These are phyloP conservation scores for Nicotiana paniculata DNA, from an alignment of 257 asterid genomes.

Conservation along the genomic window DNA sequence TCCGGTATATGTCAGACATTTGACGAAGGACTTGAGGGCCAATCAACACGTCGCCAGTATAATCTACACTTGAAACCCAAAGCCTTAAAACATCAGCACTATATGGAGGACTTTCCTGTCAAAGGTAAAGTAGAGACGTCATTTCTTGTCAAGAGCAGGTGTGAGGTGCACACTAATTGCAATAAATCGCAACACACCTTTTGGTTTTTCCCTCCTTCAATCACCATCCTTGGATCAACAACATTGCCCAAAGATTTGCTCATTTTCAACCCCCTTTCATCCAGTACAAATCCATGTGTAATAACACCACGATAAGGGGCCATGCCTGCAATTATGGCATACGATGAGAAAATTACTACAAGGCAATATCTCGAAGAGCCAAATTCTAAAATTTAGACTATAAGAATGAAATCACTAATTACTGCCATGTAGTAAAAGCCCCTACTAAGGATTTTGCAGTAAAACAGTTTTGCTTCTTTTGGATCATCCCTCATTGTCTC, in stretches of 20 bases:
- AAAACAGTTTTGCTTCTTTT: not conserved
- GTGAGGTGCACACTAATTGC: not conserved
- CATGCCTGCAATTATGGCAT: constrained; percentile 48
- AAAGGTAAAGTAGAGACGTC: constrained; percentile 20
- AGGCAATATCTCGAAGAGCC: not conserved
- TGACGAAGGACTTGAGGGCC: constrained; percentile 92
- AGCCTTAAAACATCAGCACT: constrained; percentile 97
- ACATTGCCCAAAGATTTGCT: constrained; percentile 97
- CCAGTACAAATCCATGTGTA: constrained; percentile 95
- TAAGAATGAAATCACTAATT: not conserved
- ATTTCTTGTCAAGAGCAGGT: constrained; percentile 13
- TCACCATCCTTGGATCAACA: constrained; percentile 80
- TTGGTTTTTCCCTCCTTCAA: constrained; percentile 87
- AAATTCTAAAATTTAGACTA: not conserved
- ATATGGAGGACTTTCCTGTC: constrained; percentile 64
- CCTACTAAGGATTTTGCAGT: not conserved
- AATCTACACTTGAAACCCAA: constrained; percentile 98
- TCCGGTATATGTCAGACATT: constrained; percentile 91
- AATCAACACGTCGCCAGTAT: constrained; percentile 76
- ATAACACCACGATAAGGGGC: constrained; percentile 86
- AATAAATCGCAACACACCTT: constrained; percentile 36
- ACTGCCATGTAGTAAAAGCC: not conserved
- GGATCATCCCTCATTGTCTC: not conserved
- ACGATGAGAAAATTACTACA: not conserved
- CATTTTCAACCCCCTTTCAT: constrained; percentile 95